Percentiles rank a stretch among this genome's conserved stretches.
Evolutionary conservation across 192 early-diverging fungal species (phyloP).

Genomic region (Coemansia sp.): DNA sequence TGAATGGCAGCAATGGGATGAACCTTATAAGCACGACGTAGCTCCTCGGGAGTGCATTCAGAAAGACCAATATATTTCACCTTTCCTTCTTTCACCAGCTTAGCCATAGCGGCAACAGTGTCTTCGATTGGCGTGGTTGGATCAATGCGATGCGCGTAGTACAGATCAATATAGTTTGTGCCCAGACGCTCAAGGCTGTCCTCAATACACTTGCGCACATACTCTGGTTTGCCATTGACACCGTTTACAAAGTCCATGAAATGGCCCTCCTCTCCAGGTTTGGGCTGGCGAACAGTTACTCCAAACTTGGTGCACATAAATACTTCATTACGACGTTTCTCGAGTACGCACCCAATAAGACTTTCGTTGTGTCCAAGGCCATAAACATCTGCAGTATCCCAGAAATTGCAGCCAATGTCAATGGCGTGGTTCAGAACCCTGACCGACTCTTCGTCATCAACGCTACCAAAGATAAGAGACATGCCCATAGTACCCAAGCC

Average conservation of each 20-base stretch:
- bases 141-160: slow-evolving; percentile 66
- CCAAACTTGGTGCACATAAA: slow-evolving; percentile 70
- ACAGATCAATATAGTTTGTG: slow-evolving; percentile 63
- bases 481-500: slow-evolving; percentile 43
- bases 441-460: slow-evolving; percentile 39
- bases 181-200: slow-evolving; percentile 6
- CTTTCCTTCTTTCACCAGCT: slow-evolving; percentile 70
- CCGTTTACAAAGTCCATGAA: slow-evolving; percentile 9
- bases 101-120: slow-evolving; percentile 63
- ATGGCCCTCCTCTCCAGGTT: background rate
- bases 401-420: slow-evolving; percentile 58
- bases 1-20: slow-evolving; percentile 69
- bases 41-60: slow-evolving; percentile 60
- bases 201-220: slow-evolving; percentile 31
- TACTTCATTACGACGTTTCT: slow-evolving; percentile 55
- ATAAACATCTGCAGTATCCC: slow-evolving; percentile 66
- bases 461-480: slow-evolving; percentile 41
- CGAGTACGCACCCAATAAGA: slow-evolving; percentile 56
- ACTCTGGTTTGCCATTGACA: slow-evolving; percentile 53
- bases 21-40: slow-evolving; percentile 65
- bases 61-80: slow-evolving; percentile 62
- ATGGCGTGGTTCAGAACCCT: slow-evolving; percentile 54
- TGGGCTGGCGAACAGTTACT: slow-evolving; percentile 4
- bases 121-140: slow-evolving; percentile 62
- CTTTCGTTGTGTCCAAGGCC: slow-evolving; percentile 60